Evolutionary conservation across 495 filamentous ascomycete species (phyloP).

Genomic region (Penicillium flavigenum): DNA sequence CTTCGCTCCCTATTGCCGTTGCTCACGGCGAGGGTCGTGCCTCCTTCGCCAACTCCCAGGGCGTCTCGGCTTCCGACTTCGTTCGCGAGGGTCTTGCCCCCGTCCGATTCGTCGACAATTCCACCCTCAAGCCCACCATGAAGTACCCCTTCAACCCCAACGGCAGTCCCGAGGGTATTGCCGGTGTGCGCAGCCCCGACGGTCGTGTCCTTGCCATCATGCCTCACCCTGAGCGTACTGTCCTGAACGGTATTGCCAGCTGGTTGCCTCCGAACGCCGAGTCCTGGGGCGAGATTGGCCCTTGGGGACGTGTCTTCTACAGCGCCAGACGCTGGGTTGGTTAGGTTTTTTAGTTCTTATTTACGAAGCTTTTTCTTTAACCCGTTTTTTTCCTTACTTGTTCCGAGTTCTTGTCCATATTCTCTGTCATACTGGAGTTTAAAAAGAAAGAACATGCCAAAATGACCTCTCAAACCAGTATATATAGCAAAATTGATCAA

Average conservation of each 20-base stretch:
- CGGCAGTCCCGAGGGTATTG: slow-evolving; percentile 82
- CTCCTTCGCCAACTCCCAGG: slow-evolving; percentile 55
- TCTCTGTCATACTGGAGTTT: background rate
- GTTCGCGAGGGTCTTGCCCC: slow-evolving; percentile 65
- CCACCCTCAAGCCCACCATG: slow-evolving; percentile 66
- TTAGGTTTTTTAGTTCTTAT: slow-evolving; percentile 33
- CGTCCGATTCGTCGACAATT: slow-evolving; percentile 82
- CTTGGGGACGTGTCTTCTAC: slow-evolving; percentile 79
- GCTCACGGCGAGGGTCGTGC: slow-evolving; percentile 94
- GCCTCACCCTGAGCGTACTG: slow-evolving; percentile 95
- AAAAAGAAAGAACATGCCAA: slow-evolving; percentile 6
- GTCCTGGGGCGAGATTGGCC: slow-evolving; percentile 83
- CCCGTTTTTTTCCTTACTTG: background rate
- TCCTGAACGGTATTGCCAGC: slow-evolving; percentile 77
- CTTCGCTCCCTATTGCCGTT: slow-evolving; percentile 79
- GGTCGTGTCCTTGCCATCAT: slow-evolving; percentile 91
- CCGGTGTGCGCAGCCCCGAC: slow-evolving; percentile 74
- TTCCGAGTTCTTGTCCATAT: slow-evolving; percentile 9
- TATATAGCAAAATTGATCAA: slow-evolving; percentile 13
- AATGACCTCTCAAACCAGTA: slow-evolving; percentile 5
- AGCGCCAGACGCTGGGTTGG: slow-evolving; percentile 85
- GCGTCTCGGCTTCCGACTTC: slow-evolving; percentile 44
- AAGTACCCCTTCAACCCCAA: slow-evolving; percentile 92
- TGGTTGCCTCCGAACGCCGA: slow-evolving; percentile 65
- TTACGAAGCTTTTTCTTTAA: slow-evolving; percentile 3